Evolutionary conservation across 1,139 yeast species (phyloP).

Genomic region (Kodamaea plutei): DNA sequence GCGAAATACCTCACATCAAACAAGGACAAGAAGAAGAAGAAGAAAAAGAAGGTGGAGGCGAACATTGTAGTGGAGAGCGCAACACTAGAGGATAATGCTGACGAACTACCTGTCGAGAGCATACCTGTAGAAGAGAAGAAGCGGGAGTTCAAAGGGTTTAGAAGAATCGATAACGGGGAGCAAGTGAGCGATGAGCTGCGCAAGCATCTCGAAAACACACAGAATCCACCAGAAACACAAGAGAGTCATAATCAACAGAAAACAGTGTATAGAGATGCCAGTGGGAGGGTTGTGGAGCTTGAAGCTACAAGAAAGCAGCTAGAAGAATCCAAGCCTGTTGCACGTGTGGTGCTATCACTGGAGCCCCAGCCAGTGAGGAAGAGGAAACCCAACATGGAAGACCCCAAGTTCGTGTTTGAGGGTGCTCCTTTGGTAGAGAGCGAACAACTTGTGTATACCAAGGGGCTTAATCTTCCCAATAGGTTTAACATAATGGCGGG

Average conservation of each 20-base stretch:
- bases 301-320: conserved; percentile 25
- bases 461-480: conserved; percentile 57
- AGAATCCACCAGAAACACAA: too few relatives aligned
- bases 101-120: conserved; percentile 15
- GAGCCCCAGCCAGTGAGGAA: conserved; percentile 24
- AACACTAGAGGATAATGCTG: conserved; percentile 13
- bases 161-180: conserved; percentile 32
- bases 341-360: background rate
- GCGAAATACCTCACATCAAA: conserved; percentile 40
- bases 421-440: background rate
- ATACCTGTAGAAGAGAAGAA: conserved; percentile 22
- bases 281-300: conserved; percentile 50
- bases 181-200: conserved; percentile 9
- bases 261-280: conserved; percentile 58
- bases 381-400: conserved; percentile 45
- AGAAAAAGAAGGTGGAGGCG: conserved; percentile 8
- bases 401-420: conserved; percentile 57
- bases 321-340: conserved; percentile 4
- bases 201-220: too few relatives aligned
- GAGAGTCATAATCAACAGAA: too few relatives aligned
- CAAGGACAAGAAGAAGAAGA: conserved; percentile 19
- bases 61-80: conserved; percentile 16
- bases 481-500: conserved; percentile 80
- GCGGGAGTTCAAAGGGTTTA: conserved; percentile 30
- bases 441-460: conserved; percentile 24